These are phyloP conservation scores for Fremontodendron californicum DNA, from an alignment of 345 rosid species.

Conservation along the genomic window DNA sequence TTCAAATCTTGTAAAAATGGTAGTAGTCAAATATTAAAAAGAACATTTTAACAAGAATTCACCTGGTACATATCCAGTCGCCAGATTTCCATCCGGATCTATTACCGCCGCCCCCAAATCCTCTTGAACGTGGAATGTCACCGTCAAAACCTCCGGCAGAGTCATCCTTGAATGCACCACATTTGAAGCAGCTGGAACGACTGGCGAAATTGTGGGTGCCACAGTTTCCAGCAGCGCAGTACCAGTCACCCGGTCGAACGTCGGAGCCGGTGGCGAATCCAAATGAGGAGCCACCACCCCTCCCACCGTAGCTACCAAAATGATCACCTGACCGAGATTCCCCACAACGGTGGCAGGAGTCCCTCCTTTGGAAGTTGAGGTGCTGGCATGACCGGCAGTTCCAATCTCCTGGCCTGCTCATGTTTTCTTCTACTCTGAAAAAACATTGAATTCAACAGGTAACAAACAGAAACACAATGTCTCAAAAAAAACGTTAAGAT, in stretches of 20 bases:
- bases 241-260: conserved; percentile 96
- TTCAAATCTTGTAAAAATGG: too few relatives aligned
- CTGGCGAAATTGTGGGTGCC: conserved; percentile 93
- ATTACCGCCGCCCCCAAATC: conserved; percentile 24
- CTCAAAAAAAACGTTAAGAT: not conserved
- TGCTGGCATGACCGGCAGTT: conserved; percentile 81
- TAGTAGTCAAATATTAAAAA: not conserved
- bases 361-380: conserved; percentile 82
- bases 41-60: not conserved
- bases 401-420: conserved; percentile 97
- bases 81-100: conserved; percentile 83
- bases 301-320: conserved; percentile 42
- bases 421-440: conserved; percentile 27
- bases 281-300: conserved; percentile 53
- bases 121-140: conserved; percentile 38
- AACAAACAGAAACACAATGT: not conserved
- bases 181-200: conserved; percentile 90
- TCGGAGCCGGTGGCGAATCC: conserved; percentile 80
- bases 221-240: conserved; percentile 75
- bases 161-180: conserved; percentile 76
- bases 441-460: not conserved
- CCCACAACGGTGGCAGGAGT: conserved; percentile 75
- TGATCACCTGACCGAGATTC: conserved; percentile 34
- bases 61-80: conserved; percentile 81
- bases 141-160: conserved; percentile 28